phyloP scores from a whole-genome alignment of 2,329 filamentous ascomycete genomes.

The Sarocladium strictum region DNA sequence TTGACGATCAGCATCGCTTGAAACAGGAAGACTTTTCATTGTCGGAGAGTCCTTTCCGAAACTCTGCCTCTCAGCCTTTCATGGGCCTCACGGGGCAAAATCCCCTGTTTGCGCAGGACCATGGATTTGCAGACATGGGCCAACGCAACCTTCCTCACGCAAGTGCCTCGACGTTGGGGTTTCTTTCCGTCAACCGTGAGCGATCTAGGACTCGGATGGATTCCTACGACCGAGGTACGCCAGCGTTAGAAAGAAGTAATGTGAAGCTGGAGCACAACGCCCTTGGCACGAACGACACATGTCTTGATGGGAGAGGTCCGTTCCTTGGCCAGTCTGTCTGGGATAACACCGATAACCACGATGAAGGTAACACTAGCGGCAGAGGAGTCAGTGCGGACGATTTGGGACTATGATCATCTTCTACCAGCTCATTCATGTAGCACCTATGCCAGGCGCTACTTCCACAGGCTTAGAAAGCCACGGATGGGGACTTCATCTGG shows the following conservation, averaged over 20 bases:
- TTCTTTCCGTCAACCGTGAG: constrained; percentile 3
- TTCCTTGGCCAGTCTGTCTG: background rate
- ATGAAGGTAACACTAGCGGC: background rate
- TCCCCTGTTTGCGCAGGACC: constrained; percentile 1
- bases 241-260: background rate
- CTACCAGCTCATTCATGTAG: no score
- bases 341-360: background rate
- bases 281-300: background rate
- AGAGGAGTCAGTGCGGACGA: background rate
- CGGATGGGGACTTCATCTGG: no score
- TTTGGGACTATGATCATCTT: background rate
- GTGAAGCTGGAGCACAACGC: background rate
- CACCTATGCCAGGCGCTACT: no score
- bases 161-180: background rate
- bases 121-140: background rate
- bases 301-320: background rate
- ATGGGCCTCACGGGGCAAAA: constrained; percentile 1
- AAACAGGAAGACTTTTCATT: background rate
- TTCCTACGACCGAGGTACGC: background rate
- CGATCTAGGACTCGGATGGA: background rate
- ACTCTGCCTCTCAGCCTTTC: background rate
- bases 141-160: background rate
- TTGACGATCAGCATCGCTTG: background rate
- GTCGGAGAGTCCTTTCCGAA: background rate
- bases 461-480: no score